Conservation (phyloP, 768 basidiomycete genomes). For the Leucocoprinus leucothites region DNA sequence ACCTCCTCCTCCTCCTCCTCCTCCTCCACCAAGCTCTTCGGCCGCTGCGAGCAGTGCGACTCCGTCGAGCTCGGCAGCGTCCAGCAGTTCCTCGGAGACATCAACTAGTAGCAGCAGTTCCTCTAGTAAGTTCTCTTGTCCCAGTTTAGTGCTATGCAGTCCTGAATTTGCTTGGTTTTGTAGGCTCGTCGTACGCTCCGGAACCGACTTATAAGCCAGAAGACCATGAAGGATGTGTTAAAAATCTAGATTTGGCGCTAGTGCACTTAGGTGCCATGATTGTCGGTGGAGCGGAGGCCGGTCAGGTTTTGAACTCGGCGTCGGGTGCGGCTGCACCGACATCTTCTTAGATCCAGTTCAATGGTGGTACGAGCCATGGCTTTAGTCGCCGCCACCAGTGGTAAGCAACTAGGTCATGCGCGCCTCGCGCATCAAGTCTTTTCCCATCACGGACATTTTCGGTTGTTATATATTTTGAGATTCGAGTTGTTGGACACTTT, state of each 20-base stretch:
- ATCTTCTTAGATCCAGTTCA: too few relatives aligned
- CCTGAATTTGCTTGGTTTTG: neutral
- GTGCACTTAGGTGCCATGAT: conserved; percentile 8
- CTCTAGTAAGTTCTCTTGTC: neutral
- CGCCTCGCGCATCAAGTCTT: too few relatives aligned
- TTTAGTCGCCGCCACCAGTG: too few relatives aligned
- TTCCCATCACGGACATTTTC: too few relatives aligned
- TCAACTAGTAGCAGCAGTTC: neutral
- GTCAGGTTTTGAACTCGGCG: neutral
- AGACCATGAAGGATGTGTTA: conserved; percentile 4
- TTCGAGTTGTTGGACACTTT: too few relatives aligned
- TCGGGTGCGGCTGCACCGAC: neutral
- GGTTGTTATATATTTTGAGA: too few relatives aligned
- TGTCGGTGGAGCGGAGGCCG: neutral
- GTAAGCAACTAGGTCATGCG: too few relatives aligned
- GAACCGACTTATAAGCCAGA: conserved; percentile 12
- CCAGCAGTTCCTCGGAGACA: neutral
- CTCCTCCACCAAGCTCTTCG: conserved; percentile 1
- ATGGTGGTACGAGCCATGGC: too few relatives aligned
- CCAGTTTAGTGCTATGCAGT: neutral
- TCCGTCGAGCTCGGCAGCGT: neutral
- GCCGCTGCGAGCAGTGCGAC: neutral
- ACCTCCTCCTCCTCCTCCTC: conserved; percentile 4
- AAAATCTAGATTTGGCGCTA: conserved; percentile 4
- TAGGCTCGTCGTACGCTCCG: conserved; percentile 1